Evolutionary conservation across 208 protist species (phyloP), one percentile per base, ranked within the genome.

Genomic region (Naegleria lovaniensis): DNA sequence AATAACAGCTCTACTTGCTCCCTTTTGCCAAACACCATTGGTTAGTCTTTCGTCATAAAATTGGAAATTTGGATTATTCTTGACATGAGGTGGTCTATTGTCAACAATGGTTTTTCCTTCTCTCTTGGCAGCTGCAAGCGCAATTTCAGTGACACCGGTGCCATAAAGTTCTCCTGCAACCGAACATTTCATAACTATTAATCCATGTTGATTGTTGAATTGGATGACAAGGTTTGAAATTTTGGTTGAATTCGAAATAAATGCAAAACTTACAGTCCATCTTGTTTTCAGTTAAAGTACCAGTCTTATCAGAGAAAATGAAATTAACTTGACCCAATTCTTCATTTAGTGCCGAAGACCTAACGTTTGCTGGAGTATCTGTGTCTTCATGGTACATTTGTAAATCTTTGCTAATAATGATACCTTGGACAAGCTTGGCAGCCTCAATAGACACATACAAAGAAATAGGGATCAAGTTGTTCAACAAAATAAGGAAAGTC

Each of bases 271-370:
- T 84, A 40, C 38, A 84, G 76, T 94, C 93, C 97, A 98, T 97
- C 0, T 95, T 93, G 89, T 97, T 98, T 93, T 97, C 96, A 51
- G 97, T 98, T 22, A 98, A 93, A 11, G 96, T 97, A 36, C 96
- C 97, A 0, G 97, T 97, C 91, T 97, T 97, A 93, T 97, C 97
- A 40, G 93, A 96, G 91, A 98, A 98, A 90, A 97, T 97, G 91
- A 96, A 97, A 85, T 94, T 92, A 88, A 97, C 94, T 93, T 97
- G 94, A 51, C 11, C 39, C 36, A 92, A 59, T 43, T 86, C 48
- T 55, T 92, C 15, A 88, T 92, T 92, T 4, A 92, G 76, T n/a
- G 87, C 22, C 36, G 75, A 92, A 16, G 90, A 90, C 38, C 79
- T 91, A 33, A 84, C 38, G 29, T 84, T 84, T 16, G 59, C 90